Evolutionary conservation across 208 protist species (phyloP), one percentile per base, ranked within the genome.

Genomic region (Crithidia expoeki): DNA sequence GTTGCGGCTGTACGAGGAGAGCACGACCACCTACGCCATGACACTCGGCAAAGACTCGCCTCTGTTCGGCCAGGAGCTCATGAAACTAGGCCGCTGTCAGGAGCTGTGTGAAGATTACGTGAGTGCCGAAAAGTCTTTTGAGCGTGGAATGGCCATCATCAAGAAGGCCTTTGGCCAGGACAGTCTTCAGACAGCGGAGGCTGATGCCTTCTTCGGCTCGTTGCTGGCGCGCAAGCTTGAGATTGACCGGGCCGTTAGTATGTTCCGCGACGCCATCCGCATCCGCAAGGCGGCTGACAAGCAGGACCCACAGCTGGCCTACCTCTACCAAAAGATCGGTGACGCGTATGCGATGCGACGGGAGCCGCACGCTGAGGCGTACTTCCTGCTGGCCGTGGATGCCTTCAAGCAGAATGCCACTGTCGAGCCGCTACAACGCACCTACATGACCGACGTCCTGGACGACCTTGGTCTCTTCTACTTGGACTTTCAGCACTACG

Each of bases 401-500:
- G 80, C 81, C 64, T 94, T 89, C 76, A 82, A 87, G 68, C 76
- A 83, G 65, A 94, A 96, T 74, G 80, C 82, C 32, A 80, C 82
- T 52, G 53, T 85, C 23, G 88, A 96, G 68, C 82, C 85, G 38
- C 72, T 94, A 55, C 92, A 96, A 73, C 79, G 86, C n/a, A 91
- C 89, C 25, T 94, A 91, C 82, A 84, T 93, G 76, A 96, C 89
- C 23, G 89, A 96, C 76, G 87, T 93, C 14, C 76, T 96, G 28
- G 92, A 96, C 64, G 92, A 96, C 73, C 67, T 96, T 9, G 92
- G 92, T 7, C 88, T 96, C 51, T 89, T 94, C 63, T 96, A 96
- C 63, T 59, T 96, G 16, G 89, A 94, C 59, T 96, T 94, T 53
- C 79, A 92, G 70, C 92, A 96, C 80, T 94, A 83, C 63, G 89